Conservation (phyloP, 2,329 filamentous ascomycete species). For the Apiospora sp. region DNA sequence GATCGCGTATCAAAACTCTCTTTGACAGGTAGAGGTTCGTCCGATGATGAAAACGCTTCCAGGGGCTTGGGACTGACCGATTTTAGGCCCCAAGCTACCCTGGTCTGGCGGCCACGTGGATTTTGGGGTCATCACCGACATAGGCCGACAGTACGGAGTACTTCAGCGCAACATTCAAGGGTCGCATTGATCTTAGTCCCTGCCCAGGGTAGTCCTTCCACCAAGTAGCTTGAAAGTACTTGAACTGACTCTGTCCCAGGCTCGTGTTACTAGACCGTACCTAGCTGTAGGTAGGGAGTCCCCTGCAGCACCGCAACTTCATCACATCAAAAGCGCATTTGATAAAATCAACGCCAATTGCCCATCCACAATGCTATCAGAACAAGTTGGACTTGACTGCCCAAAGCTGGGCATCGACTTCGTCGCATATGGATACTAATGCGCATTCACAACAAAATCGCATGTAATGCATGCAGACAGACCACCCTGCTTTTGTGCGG, state of each 20-base stretch:
- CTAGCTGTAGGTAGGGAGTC: not conserved
- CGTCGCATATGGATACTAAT: too few relatives aligned
- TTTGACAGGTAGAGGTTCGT: slow-evolving; percentile 2
- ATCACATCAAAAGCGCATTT: not conserved
- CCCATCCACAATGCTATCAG: not conserved
- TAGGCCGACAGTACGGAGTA: not conserved
- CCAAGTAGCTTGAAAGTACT: not conserved
- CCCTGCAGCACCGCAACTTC: not conserved
- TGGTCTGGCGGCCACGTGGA: slow-evolving; percentile 16
- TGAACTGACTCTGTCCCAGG: not conserved
- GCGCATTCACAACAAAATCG: not conserved
- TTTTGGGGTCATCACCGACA: slow-evolving; percentile 17
- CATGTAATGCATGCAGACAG: not conserved
- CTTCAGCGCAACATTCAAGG: slow-evolving; percentile 6
- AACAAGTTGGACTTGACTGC: not conserved
- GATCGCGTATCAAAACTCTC: not conserved
- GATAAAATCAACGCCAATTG: not conserved
- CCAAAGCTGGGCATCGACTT: not conserved
- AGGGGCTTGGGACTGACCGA: not conserved
- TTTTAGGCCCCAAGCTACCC: slow-evolving; percentile 1
- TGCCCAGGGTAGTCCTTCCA: not conserved
- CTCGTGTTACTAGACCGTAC: not conserved
- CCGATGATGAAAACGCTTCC: slow-evolving; percentile 14
- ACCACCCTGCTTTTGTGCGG: not conserved
- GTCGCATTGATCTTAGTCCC: not conserved